These are phyloP conservation scores for Pichia deserticola DNA, from an alignment of 805 yeast species.

Conservation along the genomic window DNA sequence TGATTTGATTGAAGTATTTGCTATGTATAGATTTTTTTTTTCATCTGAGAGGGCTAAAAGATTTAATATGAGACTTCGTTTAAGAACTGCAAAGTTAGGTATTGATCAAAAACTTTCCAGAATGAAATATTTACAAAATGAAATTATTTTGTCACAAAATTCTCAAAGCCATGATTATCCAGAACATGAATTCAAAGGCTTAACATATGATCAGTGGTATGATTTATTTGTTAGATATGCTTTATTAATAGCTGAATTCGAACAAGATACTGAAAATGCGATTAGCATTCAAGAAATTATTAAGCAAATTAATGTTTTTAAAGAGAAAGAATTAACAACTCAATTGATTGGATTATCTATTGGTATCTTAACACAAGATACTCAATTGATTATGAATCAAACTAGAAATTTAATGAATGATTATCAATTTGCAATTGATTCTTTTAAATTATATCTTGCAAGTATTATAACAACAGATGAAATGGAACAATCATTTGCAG, in stretches of 20 bases:
- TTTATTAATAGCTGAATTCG: slow-evolving; percentile 54
- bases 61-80: slow-evolving; percentile 62
- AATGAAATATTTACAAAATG: slow-evolving; percentile 59
- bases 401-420: slow-evolving; percentile 58
- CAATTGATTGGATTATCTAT: slow-evolving; percentile 64
- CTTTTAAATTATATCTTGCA: slow-evolving; percentile 58
- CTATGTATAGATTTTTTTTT: slow-evolving; percentile 69
- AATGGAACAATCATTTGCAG: slow-evolving; percentile 39
- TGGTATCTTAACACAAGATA: slow-evolving; percentile 38
- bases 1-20: slow-evolving; percentile 76
- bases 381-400: slow-evolving; percentile 44
- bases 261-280: slow-evolving; percentile 51
- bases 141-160: slow-evolving; percentile 29
- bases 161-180: slow-evolving; percentile 32
- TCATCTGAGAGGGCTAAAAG: slow-evolving; percentile 65
- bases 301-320: slow-evolving; percentile 70
- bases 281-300: slow-evolving; percentile 66
- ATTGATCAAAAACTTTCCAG: slow-evolving; percentile 69
- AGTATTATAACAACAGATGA: slow-evolving; percentile 28
- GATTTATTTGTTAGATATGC: slow-evolving; percentile 75
- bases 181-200: slow-evolving; percentile 61
- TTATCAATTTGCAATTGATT: slow-evolving; percentile 68
- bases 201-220: slow-evolving; percentile 78
- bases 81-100: slow-evolving; percentile 53
- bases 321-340: slow-evolving; percentile 50